These are phyloP conservation scores for Pythium sukuiense DNA, from an alignment of 352 stramenopile genomes.

Conservation along the genomic window DNA sequence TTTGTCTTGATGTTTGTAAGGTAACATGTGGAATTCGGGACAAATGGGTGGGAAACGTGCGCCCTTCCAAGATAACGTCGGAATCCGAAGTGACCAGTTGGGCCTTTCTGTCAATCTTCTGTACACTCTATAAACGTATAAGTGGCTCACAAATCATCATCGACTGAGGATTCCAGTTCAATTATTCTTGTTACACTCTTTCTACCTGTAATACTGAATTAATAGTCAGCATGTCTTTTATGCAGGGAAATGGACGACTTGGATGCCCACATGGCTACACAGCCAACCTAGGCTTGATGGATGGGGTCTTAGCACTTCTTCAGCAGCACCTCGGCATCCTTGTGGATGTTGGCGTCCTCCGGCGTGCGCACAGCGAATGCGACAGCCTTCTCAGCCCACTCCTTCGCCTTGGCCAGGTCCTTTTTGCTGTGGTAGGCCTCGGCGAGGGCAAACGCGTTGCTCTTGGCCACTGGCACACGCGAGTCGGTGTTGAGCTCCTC, in stretches of 20 bases:
- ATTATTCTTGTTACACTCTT: background rate
- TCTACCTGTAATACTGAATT: background rate
- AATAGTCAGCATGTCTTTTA: background rate
- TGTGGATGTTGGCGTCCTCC: slow-evolving; percentile 69
- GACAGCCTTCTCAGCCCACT: slow-evolving; percentile 71
- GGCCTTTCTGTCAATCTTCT: background rate
- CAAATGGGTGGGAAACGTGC: background rate
- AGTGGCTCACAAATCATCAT: too few species aligned
- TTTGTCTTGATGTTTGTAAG: slow-evolving; percentile 20
- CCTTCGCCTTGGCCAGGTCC: slow-evolving; percentile 55
- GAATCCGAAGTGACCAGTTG: slow-evolving; percentile 21
- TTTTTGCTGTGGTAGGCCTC: slow-evolving; percentile 84
- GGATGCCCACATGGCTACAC: background rate
- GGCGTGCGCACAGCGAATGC: slow-evolving; percentile 48
- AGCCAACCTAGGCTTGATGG: background rate
- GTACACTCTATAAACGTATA: background rate
- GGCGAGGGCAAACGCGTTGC: slow-evolving; percentile 77
- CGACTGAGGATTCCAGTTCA: background rate
- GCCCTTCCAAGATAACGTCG: background rate
- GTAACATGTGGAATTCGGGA: background rate
- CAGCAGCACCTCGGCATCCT: slow-evolving; percentile 61
- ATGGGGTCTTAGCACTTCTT: slow-evolving; percentile 27
- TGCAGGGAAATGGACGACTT: background rate
- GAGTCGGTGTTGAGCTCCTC: slow-evolving; percentile 65
- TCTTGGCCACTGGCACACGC: slow-evolving; percentile 56